Base-by-base conservation (phyloP, 257 asterid species). In the Solanum chilense region DNA sequence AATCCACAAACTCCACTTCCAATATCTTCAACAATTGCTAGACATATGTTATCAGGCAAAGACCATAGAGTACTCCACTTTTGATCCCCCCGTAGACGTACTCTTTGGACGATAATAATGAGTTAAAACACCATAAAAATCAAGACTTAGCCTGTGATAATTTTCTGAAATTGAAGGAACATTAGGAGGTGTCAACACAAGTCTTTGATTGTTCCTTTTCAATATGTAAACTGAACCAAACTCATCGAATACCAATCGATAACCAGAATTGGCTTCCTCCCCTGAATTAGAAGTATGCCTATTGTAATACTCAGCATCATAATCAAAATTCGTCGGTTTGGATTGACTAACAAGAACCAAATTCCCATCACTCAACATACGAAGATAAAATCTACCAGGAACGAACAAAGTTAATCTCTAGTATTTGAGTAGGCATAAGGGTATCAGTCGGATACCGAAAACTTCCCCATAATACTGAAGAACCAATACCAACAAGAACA, bases 1-100 rank as follows among this genome's bases (percentile, higher is more conserved):
- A 87, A 95, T 9, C 97, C 98, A 62, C 97, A 95, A 45, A 92
- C 95, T 37, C 97, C 96, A 39, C 95, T 92, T 23, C 94, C 96
- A 6, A 0, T 23, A 0, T 15, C 11, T 60, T 89, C 92, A 2
- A 0, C 0, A 4, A 91, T 75, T 15, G 6, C 7, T 1, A 4
- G 0, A 31, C 98, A 95, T 47, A 93, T 92, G 42, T 95, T 88
- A 0, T 81, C 84, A 1, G 96, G 94, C 90, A 77, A 49, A 35
- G 88, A 76, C 56, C 87, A 47, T 5, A 81, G 85, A 29, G 44
- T 42, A 4, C 8, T 45, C 97, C 97, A 94, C 33, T 12, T 56
- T 12, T 85, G 78, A 58, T 69, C 74, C 74, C 31, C 85, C 87
- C 1, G 78, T 80, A 14, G 35, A 88, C 7, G 10, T 37, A 39